Percentiles rank a stretch among this genome's conserved stretches.
Conservation (phyloP, 257 asterid genomes). For the Solanum clarkiae region DNA sequence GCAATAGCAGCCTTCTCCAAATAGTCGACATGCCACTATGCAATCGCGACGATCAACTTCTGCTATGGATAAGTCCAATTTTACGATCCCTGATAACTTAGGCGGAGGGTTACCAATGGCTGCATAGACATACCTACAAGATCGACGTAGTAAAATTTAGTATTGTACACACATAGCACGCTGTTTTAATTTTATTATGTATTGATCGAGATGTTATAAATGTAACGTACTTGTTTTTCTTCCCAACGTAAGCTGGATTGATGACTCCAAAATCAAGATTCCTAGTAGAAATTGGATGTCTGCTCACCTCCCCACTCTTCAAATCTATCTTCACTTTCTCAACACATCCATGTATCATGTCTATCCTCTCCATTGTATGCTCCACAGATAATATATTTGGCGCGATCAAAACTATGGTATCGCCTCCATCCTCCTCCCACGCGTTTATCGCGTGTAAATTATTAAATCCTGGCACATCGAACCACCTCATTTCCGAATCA, state of each 20-base stretch:
- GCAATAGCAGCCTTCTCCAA: slow-evolving; percentile 19
- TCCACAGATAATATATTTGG: slow-evolving; percentile 52
- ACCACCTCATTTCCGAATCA: slow-evolving; percentile 44
- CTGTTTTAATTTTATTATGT: no score
- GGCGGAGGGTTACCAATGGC: slow-evolving; percentile 33
- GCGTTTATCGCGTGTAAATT: slow-evolving; percentile 43
- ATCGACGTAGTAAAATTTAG: background rate
- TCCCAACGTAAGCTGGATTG: slow-evolving; percentile 42
- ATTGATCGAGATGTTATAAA: no score
- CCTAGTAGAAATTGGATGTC: slow-evolving; percentile 45
- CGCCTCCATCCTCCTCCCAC: slow-evolving; percentile 66
- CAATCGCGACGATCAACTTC: slow-evolving; percentile 25
- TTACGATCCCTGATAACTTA: slow-evolving; percentile 23
- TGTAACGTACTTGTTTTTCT: slow-evolving; percentile 34
- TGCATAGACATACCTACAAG: slow-evolving; percentile 22
- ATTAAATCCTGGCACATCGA: slow-evolving; percentile 57
- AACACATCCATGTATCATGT: slow-evolving; percentile 52
- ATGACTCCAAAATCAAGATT: slow-evolving; percentile 60
- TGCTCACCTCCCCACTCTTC: slow-evolving; percentile 26
- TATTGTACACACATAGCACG: no score
- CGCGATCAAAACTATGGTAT: slow-evolving; percentile 47
- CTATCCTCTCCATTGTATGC: slow-evolving; percentile 49
- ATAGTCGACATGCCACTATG: slow-evolving; percentile 20
- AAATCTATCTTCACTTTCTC: slow-evolving; percentile 55
- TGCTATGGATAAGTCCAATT: slow-evolving; percentile 22